Conservation (phyloP, 2,329 filamentous ascomycete species). For the Plectosphaerella cucumerina region DNA sequence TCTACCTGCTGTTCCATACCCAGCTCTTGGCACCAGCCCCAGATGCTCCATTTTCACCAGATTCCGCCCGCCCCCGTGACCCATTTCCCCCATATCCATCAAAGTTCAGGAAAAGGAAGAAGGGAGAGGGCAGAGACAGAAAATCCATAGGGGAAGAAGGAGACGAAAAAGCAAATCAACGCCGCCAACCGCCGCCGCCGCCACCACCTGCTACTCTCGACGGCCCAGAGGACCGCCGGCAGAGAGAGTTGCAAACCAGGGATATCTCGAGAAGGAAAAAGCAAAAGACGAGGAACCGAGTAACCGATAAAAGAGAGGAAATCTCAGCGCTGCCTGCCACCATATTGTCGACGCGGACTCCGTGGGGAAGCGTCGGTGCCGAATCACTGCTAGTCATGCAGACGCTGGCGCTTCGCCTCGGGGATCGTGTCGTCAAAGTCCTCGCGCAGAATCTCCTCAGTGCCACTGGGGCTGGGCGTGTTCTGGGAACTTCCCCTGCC, state of each 20-base stretch:
- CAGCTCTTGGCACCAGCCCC: too few species aligned
- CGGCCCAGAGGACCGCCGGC: not conserved
- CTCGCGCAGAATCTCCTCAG: conserved; percentile 45
- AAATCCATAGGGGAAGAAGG: conserved; percentile 9
- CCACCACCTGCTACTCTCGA: conserved; percentile 9
- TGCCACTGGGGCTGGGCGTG: conserved; percentile 41
- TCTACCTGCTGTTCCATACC: too few species aligned
- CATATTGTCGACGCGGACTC: not conserved
- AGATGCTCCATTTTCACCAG: too few species aligned
- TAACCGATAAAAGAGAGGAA: too few species aligned
- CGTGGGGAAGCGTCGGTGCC: not conserved
- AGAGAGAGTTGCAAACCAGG: conserved; percentile 3
- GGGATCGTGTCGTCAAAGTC: conserved; percentile 28
- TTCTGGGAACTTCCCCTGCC: conserved; percentile 18
- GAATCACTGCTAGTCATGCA: conserved; percentile 19
- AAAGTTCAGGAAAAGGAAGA: too few species aligned
- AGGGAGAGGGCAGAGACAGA: not conserved
- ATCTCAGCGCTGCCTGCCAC: too few species aligned
- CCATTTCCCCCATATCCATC: too few species aligned
- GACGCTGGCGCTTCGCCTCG: conserved; percentile 33
- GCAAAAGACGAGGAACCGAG: too few species aligned
- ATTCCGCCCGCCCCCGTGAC: too few species aligned
- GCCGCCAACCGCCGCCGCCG: conserved; percentile 1
- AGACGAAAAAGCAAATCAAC: conserved; percentile 3
- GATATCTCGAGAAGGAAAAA: conserved; percentile 1